Conservation (phyloP, 2,329 filamentous ascomycete genomes). For the Xylariaceae sp. region DNA sequence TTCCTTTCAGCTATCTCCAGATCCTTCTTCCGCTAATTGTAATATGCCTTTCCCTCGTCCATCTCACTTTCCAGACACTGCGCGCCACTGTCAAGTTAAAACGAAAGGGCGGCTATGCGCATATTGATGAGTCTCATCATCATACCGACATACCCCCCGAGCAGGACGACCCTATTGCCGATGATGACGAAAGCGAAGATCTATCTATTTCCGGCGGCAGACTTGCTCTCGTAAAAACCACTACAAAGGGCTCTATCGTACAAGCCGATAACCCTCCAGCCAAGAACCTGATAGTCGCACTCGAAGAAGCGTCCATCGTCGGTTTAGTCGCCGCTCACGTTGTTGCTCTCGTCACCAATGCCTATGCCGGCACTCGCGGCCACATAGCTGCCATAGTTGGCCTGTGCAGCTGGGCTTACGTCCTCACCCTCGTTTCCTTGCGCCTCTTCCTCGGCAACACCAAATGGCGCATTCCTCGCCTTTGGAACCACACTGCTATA, state of each 20-base stretch:
- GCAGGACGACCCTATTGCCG: constrained; percentile 44
- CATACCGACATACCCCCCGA: constrained; percentile 53
- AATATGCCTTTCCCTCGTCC: constrained; percentile 65
- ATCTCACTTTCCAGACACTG: constrained; percentile 57
- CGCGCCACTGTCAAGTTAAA: constrained; percentile 50
- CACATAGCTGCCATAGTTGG: constrained; percentile 60
- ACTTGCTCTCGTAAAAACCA: constrained; percentile 55
- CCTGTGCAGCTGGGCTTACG: constrained; percentile 75
- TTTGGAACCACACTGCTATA: constrained; percentile 90
- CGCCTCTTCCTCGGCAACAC: constrained; percentile 65
- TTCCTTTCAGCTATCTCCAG: constrained; percentile 64
- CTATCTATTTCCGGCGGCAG: constrained; percentile 56
- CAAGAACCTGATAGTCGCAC: constrained; percentile 63
- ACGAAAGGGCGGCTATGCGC: constrained; percentile 55
- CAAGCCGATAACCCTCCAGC: constrained; percentile 73
- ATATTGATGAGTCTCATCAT: constrained; percentile 43
- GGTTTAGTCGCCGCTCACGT: constrained; percentile 68
- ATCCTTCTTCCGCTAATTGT: constrained; percentile 73
- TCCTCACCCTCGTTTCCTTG: constrained; percentile 66
- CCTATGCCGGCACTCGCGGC: constrained; percentile 56
- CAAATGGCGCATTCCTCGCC: constrained; percentile 62
- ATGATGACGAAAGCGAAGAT: constrained; percentile 56
- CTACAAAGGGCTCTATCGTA: constrained; percentile 60
- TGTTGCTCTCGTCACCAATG: constrained; percentile 56
- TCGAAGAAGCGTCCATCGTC: constrained; percentile 73